Base-by-base conservation (phyloP, 371 early-diverging fungal genomes). In the Mortierella sp. region DNA sequence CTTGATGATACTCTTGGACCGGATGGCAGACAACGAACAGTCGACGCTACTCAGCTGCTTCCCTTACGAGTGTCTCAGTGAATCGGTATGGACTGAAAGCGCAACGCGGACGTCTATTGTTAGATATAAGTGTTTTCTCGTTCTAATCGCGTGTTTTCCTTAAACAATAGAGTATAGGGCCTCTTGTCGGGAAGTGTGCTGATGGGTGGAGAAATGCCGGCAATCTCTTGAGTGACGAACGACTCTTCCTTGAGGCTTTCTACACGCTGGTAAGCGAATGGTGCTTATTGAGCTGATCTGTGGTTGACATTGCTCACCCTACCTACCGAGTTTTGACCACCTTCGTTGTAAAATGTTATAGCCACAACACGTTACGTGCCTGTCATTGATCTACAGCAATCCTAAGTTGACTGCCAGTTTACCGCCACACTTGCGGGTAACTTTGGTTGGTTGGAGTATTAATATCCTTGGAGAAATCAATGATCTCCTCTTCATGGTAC, bases 311-410 rank as follows among this genome's bases (percentile, higher is more conserved):
- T 48, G 12, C 10, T 14, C 29, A 11, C 10, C 43, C 5, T 56
- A 7, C 18, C 58, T 21, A 38, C 27, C 8, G n/a, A 24, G 14
- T 24, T 21, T 46, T n/a, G 32, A 46, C 48, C 21, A 4, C 51
- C 5, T 51, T 51, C 51, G 16, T 51, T 32, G 11, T 27, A 16
- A 71, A 29, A 35, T 43, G 24, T 32, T 21, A 27, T 55, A 86
- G 87, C 80, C 77, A 10, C 87, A 70, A 71, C 77, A 86, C 35
- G 73, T 82, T 21, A 75, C 77, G 27, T 80, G 83, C 70, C 55
- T 86, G 8, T 43, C 73, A 21, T 75, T 76, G n/a, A 65, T 80
- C 11, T 73, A 79, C 1, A 51, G 54, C 46, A 71, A 70, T 11
- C 48, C 24, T 0, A 38, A 24, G 21, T 51, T 49, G 10, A 72